Percentiles rank a stretch among this genome's conserved stretches.
phyloP scores from a whole-genome alignment of 371 early-diverging fungal genomes.

The Mortierella sp. region DNA sequence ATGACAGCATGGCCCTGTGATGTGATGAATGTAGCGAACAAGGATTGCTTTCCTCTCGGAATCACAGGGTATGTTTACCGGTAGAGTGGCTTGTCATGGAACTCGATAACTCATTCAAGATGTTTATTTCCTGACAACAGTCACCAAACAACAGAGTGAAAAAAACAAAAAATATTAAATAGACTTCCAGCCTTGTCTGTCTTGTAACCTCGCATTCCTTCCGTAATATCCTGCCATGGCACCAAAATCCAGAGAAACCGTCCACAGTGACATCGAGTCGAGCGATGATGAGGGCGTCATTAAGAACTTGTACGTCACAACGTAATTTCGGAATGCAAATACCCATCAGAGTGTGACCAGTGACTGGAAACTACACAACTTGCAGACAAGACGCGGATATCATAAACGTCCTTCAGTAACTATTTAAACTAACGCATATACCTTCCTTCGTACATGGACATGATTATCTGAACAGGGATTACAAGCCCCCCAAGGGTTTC shows the following conservation, averaged over 20 bases:
- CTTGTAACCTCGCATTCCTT: not conserved
- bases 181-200: not conserved
- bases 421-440: not conserved
- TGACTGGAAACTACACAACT: too few relatives aligned
- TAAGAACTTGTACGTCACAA: conserved; percentile 52
- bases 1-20: conserved; percentile 17
- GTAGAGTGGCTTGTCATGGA: not conserved
- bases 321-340: too few relatives aligned
- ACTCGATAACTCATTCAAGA: too few relatives aligned
- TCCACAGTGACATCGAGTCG: conserved; percentile 41
- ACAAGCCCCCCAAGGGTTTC: conserved; percentile 50
- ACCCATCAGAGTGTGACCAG: too few relatives aligned
- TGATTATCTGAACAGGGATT: too few relatives aligned
- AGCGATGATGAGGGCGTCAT: conserved; percentile 43
- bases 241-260: conserved; percentile 35
- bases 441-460: not conserved
- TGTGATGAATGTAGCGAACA: not conserved
- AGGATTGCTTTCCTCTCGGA: not conserved
- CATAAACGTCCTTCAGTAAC: not conserved
- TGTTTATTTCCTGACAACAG: not conserved
- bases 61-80: not conserved
- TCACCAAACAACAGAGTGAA: not conserved
- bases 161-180: not conserved
- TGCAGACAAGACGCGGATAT: not conserved
- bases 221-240: conserved; percentile 11